phyloP scores from a whole-genome alignment of 2,329 filamentous ascomycete species.

The Aureobasidium leucospermi region DNA sequence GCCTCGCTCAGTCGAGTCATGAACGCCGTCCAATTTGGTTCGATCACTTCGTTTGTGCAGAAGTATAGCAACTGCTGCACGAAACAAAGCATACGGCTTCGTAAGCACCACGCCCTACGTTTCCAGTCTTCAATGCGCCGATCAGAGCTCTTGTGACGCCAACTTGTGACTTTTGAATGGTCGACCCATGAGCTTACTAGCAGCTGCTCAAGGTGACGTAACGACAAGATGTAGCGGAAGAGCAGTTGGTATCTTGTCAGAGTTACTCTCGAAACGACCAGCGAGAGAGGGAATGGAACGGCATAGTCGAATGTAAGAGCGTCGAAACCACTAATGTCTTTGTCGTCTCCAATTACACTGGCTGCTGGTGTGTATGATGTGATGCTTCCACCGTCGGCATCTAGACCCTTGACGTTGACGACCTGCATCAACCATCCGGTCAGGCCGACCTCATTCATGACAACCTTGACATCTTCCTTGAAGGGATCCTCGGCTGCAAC shows the following conservation, averaged over 20 bases:
- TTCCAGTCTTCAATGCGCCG: constrained; percentile 84
- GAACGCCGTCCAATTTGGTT: constrained; percentile 91
- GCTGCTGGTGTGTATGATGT: constrained; percentile 61
- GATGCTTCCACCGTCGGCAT: constrained; percentile 49
- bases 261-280: constrained; percentile 93
- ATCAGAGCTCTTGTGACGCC: constrained; percentile 67
- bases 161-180: constrained; percentile 71
- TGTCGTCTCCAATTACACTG: constrained; percentile 57
- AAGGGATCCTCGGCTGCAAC: constrained; percentile 91
- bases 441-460: constrained; percentile 90
- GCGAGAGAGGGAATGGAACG: constrained; percentile 88
- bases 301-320: constrained; percentile 90
- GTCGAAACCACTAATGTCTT: constrained; percentile 82
- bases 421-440: constrained; percentile 93
- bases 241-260: constrained; percentile 94
- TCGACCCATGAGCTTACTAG: constrained; percentile 85
- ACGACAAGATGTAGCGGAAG: constrained; percentile 84
- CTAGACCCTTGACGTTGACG: constrained; percentile 91
- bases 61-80: constrained; percentile 96
- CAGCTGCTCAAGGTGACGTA: constrained; percentile 82
- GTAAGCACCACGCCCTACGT: constrained; percentile 79
- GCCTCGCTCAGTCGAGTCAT: constrained; percentile 71
- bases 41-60: constrained; percentile 93
- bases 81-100: constrained; percentile 92
- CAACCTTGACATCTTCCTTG: constrained; percentile 96